Evolutionary conservation across 352 stramenopile genomes (phyloP).

Genomic region (Globisporangium yorkense): DNA sequence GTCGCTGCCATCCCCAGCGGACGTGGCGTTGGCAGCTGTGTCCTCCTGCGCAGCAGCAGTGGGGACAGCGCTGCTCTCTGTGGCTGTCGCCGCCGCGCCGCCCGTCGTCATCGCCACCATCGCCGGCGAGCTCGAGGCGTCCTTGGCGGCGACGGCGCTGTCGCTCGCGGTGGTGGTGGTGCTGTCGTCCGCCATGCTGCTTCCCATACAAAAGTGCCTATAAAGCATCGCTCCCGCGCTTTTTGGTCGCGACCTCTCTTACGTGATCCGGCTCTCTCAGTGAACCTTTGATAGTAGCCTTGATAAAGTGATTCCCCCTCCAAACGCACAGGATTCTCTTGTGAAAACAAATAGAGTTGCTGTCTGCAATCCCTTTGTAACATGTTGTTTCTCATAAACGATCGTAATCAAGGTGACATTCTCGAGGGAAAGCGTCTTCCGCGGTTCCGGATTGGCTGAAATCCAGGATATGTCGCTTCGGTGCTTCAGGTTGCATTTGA

Average conservation of each 20-base stretch:
- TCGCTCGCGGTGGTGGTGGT: not conserved
- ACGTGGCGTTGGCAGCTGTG: not conserved
- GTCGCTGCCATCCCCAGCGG: not conserved
- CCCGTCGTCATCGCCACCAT: not conserved
- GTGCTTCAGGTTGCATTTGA: too few species aligned
- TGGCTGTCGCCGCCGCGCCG: not conserved
- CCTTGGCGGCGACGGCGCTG: not conserved
- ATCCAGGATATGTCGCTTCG: too few species aligned
- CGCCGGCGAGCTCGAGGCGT: not conserved
- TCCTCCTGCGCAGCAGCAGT: not conserved
- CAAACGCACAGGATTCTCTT: not conserved
- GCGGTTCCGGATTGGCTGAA: too few species aligned
- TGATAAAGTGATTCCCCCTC: not conserved
- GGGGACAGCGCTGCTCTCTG: not conserved
- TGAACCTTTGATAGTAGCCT: not conserved
- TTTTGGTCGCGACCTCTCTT: not conserved
- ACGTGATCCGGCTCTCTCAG: not conserved
- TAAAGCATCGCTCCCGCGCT: not conserved
- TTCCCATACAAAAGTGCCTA: conserved; percentile 7
- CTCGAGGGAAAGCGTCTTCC: too few species aligned
- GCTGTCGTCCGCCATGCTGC: not conserved
- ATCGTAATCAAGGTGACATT: too few species aligned
- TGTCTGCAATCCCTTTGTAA: too few species aligned
- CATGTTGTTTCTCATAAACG: too few species aligned
- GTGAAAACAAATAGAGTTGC: not conserved